Evolutionary conservation across 2,329 filamentous ascomycete genomes (phyloP).

Genomic region (Knufia fluminis): DNA sequence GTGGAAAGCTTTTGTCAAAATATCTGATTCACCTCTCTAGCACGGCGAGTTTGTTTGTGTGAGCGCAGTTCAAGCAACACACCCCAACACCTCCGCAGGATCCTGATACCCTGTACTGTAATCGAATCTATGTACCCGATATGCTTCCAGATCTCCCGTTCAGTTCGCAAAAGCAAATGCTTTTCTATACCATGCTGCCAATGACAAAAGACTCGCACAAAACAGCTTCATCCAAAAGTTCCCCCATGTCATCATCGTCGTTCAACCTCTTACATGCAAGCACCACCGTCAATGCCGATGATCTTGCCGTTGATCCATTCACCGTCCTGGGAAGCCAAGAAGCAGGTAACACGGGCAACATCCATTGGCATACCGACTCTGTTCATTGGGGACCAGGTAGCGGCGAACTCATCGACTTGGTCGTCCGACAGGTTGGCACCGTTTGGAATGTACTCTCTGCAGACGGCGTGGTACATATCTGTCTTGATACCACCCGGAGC

Average conservation of each 20-base stretch:
- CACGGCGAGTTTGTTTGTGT: not conserved
- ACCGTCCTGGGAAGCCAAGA: slow-evolving; percentile 48
- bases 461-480: slow-evolving; percentile 52
- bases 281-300: slow-evolving; percentile 29
- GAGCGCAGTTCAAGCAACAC: not conserved
- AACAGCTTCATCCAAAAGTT: not conserved
- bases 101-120: slow-evolving; percentile 8
- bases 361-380: slow-evolving; percentile 51
- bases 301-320: slow-evolving; percentile 47
- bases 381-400: slow-evolving; percentile 42
- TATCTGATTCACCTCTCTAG: not conserved
- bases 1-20: too few relatives aligned
- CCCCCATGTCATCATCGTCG: not conserved
- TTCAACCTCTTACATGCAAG: slow-evolving; percentile 20
- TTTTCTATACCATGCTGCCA: slow-evolving; percentile 4
- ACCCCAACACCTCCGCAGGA: slow-evolving; percentile 2
- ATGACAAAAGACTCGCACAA: slow-evolving; percentile 1
- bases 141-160: not conserved
- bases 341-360: slow-evolving; percentile 49
- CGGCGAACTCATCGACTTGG: slow-evolving; percentile 25
- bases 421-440: slow-evolving; percentile 26
- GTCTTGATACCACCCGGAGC: slow-evolving; percentile 60
- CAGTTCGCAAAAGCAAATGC: not conserved
- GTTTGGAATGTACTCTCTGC: slow-evolving; percentile 34
- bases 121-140: slow-evolving; percentile 9